Evolutionary conservation across 2,329 filamentous ascomycete species (phyloP), one percentile per base, ranked within the genome.

Genomic region (Pezicula neosporulosa): DNA sequence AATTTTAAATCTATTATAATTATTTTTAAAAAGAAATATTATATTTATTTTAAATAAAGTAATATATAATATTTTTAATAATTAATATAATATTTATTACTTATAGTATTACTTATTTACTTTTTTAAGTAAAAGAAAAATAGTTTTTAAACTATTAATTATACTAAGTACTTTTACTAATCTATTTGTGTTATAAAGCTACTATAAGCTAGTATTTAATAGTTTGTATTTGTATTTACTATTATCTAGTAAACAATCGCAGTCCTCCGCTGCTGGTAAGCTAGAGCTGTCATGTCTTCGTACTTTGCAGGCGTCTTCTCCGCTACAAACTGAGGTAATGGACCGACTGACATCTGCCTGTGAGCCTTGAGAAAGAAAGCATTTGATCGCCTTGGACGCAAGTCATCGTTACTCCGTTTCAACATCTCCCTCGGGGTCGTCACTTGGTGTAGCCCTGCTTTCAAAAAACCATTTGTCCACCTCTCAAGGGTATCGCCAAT

Each of bases 401-500:
- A 44, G 24, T 27, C 27, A 18, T 44, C 21, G 15, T 44, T 28
- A 28, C 42, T 27, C 8, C 42, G 42, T 6, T 44, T 44, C 24
- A 44, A 44, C 42, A 44, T 44, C 12, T 28, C 42, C 19, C 42
- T 44, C 21, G 42, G 42, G 15, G 42, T 16, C n/a, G 42, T 44
- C 13, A 44, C 42, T 44, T 44, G 46, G 35, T 48, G 46, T 37
- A 48, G 18, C 19, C 35, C 38, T 15, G 41, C 43, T 28, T 38
- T 18, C 19, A 46, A 58, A 59, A 48, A 60, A 70, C 72, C 70
- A 56, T 77, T 76, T 51, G 70, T 75, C 68, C 73, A 74, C 52
- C 70, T 69, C 62, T 74, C 69, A 43, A 76, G 56, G 6, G 76
- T 60, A 59, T 77, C 74, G 13, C 72, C 72, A 27, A 76, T 65